A percentile compares a stretch with the other conserved stretches of the same genome.
Evolutionary conservation across 306 rosid genomes (phyloP).

Genomic region (Boehmeria nivea): DNA sequence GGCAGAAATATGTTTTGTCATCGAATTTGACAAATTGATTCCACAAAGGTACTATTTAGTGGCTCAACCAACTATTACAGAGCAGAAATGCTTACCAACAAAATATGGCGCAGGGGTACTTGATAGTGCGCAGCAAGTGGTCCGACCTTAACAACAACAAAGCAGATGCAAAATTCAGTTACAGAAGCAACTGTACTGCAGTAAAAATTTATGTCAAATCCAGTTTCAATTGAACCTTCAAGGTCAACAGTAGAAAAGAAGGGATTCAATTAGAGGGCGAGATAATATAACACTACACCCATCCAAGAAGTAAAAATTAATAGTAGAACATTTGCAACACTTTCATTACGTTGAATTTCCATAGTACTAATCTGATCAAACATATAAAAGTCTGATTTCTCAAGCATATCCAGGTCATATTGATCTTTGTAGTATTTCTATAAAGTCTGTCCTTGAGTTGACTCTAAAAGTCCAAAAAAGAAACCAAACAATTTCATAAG

Average conservation of each 20-base stretch:
- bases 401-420: too few species aligned
- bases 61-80: background rate
- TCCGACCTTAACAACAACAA: slow-evolving; percentile 54
- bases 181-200: slow-evolving; percentile 4
- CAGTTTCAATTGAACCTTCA: too few species aligned
- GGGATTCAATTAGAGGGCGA: too few species aligned
- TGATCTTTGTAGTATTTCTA: too few species aligned
- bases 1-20: slow-evolving; percentile 1
- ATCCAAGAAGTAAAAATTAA: slow-evolving; percentile 2
- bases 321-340: background rate
- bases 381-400: background rate
- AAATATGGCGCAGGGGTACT: slow-evolving; percentile 86
- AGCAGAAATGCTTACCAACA: slow-evolving; percentile 46
- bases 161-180: slow-evolving; percentile 20
- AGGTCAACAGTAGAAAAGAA: too few species aligned
- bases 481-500: too few species aligned
- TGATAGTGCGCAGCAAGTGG: slow-evolving; percentile 89
- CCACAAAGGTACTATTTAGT: slow-evolving; percentile 1
- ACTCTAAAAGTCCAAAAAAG: too few species aligned
- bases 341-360: too few species aligned
- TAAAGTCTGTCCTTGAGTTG: too few species aligned
- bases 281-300: too few species aligned
- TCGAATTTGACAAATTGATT: background rate
- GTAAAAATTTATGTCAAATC: too few species aligned
- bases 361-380: background rate